Conservation (phyloP, 495 filamentous ascomycete species). For the Xylaria curta region DNA sequence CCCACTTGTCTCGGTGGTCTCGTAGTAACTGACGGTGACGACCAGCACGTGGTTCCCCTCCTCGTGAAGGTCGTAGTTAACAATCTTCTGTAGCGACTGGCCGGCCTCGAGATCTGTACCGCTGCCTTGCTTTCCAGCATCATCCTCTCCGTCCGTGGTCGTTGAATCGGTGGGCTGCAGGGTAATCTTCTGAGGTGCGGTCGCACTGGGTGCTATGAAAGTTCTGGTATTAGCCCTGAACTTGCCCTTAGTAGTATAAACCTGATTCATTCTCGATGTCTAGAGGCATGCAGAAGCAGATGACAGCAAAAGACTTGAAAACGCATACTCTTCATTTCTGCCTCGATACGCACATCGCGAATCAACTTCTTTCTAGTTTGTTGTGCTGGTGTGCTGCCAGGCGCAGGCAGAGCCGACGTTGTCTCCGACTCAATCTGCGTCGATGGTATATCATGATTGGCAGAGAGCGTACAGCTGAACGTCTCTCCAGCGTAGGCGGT, state of each 20-base stretch:
- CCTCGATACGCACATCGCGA: slow-evolving; percentile 78
- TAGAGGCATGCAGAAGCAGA: background rate
- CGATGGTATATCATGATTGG: slow-evolving; percentile 78
- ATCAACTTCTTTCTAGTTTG: slow-evolving; percentile 58
- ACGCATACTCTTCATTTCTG: slow-evolving; percentile 80
- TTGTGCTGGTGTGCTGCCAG: background rate
- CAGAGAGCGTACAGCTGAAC: slow-evolving; percentile 92
- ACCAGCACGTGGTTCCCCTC: slow-evolving; percentile 92
- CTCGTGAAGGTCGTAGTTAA: slow-evolving; percentile 87
- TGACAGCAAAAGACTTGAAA: background rate
- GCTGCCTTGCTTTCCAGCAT: slow-evolving; percentile 29
- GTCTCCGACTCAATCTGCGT: slow-evolving; percentile 26
- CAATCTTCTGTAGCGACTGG: slow-evolving; percentile 80
- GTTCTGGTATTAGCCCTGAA: background rate
- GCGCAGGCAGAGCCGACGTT: slow-evolving; percentile 15
- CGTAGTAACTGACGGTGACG: slow-evolving; percentile 92
- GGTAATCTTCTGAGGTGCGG: slow-evolving; percentile 38
- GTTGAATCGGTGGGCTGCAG: slow-evolving; percentile 29
- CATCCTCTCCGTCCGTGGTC: slow-evolving; percentile 27
- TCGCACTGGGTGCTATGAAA: slow-evolving; percentile 57
- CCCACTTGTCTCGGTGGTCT: slow-evolving; percentile 67
- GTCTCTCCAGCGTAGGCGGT: slow-evolving; percentile 95
- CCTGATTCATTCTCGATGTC: background rate
- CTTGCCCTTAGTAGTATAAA: background rate
- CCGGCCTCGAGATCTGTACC: slow-evolving; percentile 64